Base-by-base conservation (phyloP, 495 filamentous ascomycete species). In the Aeminium ludgeri region DNA sequence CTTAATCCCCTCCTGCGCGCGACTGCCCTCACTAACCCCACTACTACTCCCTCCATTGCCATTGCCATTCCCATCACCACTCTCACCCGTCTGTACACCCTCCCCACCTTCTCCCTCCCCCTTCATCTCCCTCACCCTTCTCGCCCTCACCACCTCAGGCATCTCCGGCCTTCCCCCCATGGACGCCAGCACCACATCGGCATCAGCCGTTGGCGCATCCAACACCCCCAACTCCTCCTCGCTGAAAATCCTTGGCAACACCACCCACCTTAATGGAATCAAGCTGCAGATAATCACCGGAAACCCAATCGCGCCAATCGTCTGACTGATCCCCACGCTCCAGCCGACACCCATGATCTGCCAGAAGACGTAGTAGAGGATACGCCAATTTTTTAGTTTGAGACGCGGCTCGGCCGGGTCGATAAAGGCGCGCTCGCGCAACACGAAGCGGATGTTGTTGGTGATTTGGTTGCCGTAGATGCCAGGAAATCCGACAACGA, bases 271-370 rank as follows among this genome's bases (percentile, higher is more conserved):
- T 1, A 82, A 56, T 0, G 86, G 87, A n/a, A 95, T 77, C 12
- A 94, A 60, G 13, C 74, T 51, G 10, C 91, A 53, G 54, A 96
- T 91, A 40, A 94, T 72, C 6, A 94, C 72, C 3, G 87, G 87
- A 54, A 94, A 96, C 2, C 87, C 59, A 30, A 96, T 89, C 12
- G 87, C 87, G 7, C 83, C 87, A 36, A 93, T 82, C 0, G 87
- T 94, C 59, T 95, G 86, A 7, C 85, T 87, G 50, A 94, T 87
- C n/a, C 84, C 86, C 55, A 96, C 89, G 2, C 82, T 92, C 1
- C 76, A 82, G 3, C 66, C 82, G 51, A 96, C 89, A 0, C 82
- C 84, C 23, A 81, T 11, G 4, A 91, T 59, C 58, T 94, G 78
- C n/a, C 86, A 56, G 16, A 42, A 36, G 4, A 55, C 56, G 79